Conservation (phyloP, 2,329 filamentous ascomycete species). For the Fusarium proliferatum region DNA sequence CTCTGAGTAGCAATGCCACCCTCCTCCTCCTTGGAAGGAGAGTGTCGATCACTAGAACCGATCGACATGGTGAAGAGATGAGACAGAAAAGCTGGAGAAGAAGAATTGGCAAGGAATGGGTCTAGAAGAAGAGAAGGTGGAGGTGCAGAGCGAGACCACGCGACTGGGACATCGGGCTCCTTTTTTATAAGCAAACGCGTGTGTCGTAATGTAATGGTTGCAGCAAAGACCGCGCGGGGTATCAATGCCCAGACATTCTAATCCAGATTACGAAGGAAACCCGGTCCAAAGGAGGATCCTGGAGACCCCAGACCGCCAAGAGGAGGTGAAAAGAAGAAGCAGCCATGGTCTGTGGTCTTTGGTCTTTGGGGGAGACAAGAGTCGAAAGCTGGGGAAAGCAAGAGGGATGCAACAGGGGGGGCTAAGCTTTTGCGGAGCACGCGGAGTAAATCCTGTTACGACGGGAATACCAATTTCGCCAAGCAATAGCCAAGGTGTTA, state of each 20-base stretch:
- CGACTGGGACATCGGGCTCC: slow-evolving; percentile 4
- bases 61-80: slow-evolving; percentile 12
- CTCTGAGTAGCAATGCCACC: slow-evolving; percentile 21
- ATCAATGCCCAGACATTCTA: slow-evolving; percentile 33
- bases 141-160: slow-evolving; percentile 2
- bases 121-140: background rate
- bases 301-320: slow-evolving; percentile 18
- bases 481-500: slow-evolving; percentile 23
- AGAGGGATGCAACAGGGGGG: background rate
- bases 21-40: slow-evolving; percentile 26
- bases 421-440: slow-evolving; percentile 17
- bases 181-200: slow-evolving; percentile 20
- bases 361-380: background rate
- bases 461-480: slow-evolving; percentile 8
- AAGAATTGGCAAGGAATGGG: background rate
- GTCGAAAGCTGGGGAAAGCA: slow-evolving; percentile 16
- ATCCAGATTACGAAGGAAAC: slow-evolving; percentile 25
- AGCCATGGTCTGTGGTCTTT: background rate
- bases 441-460: slow-evolving; percentile 23
- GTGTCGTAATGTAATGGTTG: slow-evolving; percentile 22
- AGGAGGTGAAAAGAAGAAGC: background rate
- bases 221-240: slow-evolving; percentile 19
- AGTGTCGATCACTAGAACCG: slow-evolving; percentile 11
- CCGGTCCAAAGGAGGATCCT: slow-evolving; percentile 15
- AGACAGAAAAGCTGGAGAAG: background rate